Conservation (phyloP, 441 rosid genomes). For the Syzygium syzygioides region DNA sequence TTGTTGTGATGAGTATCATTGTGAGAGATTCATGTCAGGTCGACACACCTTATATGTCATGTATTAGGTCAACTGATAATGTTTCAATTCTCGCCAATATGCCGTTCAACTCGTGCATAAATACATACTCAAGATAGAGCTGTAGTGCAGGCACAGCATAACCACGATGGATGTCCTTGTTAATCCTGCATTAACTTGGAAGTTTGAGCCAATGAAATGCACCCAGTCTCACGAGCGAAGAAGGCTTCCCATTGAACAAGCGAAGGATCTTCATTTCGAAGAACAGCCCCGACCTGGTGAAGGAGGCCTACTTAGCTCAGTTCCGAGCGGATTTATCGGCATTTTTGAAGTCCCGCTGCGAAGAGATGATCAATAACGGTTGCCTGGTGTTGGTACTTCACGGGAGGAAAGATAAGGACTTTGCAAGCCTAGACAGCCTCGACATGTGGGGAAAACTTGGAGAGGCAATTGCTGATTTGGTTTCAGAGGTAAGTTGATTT, state of each 20-base stretch:
- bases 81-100: neutral
- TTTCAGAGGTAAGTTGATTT: neutral
- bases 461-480: neutral
- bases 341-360: conserved; percentile 20
- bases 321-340: conserved; percentile 22
- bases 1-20: neutral
- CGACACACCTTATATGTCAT: neutral
- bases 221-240: conserved; percentile 1
- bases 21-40: neutral
- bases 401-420: conserved; percentile 24
- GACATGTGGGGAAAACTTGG: neutral
- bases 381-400: conserved; percentile 22
- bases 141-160: neutral
- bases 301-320: conserved; percentile 25
- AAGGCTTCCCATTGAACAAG: conserved; percentile 14
- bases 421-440: neutral
- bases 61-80: neutral
- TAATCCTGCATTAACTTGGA: neutral
- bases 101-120: neutral
- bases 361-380: conserved; percentile 27
- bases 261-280: conserved; percentile 25
- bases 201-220: neutral
- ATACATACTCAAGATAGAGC: neutral
- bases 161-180: neutral
- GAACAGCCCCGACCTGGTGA: conserved; percentile 24